Base-by-base conservation (phyloP, 805 yeast species). In the Candida succiphila region DNA sequence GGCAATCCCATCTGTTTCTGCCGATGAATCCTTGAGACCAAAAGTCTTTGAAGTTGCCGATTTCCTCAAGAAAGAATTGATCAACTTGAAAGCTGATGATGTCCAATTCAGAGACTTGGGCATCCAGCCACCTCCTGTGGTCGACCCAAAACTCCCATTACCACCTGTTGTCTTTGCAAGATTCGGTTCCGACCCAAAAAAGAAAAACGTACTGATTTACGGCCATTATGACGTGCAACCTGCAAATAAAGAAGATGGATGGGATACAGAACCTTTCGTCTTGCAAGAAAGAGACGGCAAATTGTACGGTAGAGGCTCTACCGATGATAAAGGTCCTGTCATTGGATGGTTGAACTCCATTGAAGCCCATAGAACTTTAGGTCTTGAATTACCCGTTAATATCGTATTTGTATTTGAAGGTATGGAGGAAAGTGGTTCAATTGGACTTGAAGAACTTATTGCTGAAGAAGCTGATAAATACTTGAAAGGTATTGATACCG, bases 151-250 rank as follows among this genome's bases (percentile, higher is more conserved):
- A 26, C 65, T 89, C 39, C 72, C 75, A 46, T 72, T 92, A 43
- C 99, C 99, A 16, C 99, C 99, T 9, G 78, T 92, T 40, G 88
- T 92, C n/a, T 72, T 92, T 39, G 92, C 92, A 23, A 75, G 92
- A 51, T 78, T 71, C 47, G 99, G 99, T 36, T 53, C 55, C 19
- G 94, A 87, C 53, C 79, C 95, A 26, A 43, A 57, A 22, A 88
- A 88, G 71, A 88, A 86, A 61, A 92, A 87, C 21, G 81, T 92
- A 29, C 69, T 94, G 42, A 78, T 92, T 27, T 92, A 92, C 55
- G 98, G 97, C 31, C 99, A 92, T 58, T 89, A 89, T 60, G 99
- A 92, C 51, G 99, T 92, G 41, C 99, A 92, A 65, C 99, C 99
- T 9, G 99, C 99, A 14, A 61, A 71, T 21, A 45, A 63, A 37